Percentiles rank a stretch among this genome's conserved stretches.
These are phyloP conservation scores for Penicillium palitans DNA, from an alignment of 2,329 filamentous ascomycete genomes.

Conservation along the genomic window DNA sequence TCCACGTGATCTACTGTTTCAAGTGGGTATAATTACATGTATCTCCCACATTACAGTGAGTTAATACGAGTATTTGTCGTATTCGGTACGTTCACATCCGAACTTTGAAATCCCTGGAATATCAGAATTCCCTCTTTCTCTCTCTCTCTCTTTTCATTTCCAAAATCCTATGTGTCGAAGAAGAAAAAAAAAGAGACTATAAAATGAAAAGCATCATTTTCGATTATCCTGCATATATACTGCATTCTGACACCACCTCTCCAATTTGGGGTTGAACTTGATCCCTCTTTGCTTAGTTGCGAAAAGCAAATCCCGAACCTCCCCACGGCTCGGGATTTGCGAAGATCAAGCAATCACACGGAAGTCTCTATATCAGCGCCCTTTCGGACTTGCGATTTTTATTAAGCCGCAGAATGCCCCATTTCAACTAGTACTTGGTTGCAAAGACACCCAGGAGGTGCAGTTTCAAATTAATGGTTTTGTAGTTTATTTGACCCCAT, in stretches of 20 bases:
- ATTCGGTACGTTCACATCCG: neutral
- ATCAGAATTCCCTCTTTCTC: neutral
- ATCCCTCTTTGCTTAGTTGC: neutral
- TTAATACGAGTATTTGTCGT: neutral
- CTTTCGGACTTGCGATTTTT: constrained; percentile 13
- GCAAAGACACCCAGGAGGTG: neutral
- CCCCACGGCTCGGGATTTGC: constrained; percentile 37
- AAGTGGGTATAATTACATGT: neutral
- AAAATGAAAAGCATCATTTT: neutral
- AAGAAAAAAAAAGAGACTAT: neutral
- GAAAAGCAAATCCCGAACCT: constrained; percentile 37
- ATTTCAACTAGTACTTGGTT: constrained; percentile 2
- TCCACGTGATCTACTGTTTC: neutral
- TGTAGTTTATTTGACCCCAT: neutral
- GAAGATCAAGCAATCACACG: constrained; percentile 33
- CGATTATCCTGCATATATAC: neutral
- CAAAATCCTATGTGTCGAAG: neutral
- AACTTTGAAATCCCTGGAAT: neutral
- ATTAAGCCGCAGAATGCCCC: constrained; percentile 3
- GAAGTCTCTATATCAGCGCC: constrained; percentile 34
- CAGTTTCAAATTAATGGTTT: constrained; percentile 4
- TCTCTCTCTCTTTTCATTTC: neutral
- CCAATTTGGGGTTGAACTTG: constrained; percentile 2
- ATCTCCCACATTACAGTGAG: neutral
- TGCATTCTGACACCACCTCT: constrained; percentile 17